Percentiles rank a stretch among this genome's conserved stretches.
phyloP scores from a whole-genome alignment of 306 rosid species.

The Pterocarpus macrocarpus region DNA sequence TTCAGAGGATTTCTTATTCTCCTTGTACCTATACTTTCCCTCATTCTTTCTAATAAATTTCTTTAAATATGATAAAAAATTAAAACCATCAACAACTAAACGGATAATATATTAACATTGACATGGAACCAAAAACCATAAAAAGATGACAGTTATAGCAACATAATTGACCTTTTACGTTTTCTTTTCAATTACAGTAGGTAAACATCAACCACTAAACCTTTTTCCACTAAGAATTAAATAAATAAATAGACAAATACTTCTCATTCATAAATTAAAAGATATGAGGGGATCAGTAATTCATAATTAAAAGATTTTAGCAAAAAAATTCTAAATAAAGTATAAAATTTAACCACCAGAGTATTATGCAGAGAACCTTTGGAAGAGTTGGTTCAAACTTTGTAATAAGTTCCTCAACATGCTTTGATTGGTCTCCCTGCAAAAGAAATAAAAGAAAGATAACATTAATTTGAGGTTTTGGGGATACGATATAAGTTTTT shows the following conservation, averaged over 20 bases:
- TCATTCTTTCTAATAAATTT: slow-evolving; percentile 16
- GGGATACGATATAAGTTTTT: slow-evolving; percentile 28
- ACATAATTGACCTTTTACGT: background rate
- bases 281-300: slow-evolving; percentile 17
- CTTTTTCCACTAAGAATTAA: background rate
- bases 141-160: slow-evolving; percentile 19
- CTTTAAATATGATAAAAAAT: slow-evolving; percentile 5
- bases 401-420: slow-evolving; percentile 71
- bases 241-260: background rate
- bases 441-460: slow-evolving; percentile 45
- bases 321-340: slow-evolving; percentile 11
- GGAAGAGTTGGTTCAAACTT: slow-evolving; percentile 77
- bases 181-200: slow-evolving; percentile 22
- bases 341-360: slow-evolving; percentile 53
- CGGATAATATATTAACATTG: slow-evolving; percentile 18
- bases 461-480: slow-evolving; percentile 7
- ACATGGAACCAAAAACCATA: background rate
- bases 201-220: background rate
- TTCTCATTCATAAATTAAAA: slow-evolving; percentile 7
- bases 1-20: slow-evolving; percentile 2
- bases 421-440: slow-evolving; percentile 72
- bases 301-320: slow-evolving; percentile 3
- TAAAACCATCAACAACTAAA: slow-evolving; percentile 7
- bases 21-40: background rate
- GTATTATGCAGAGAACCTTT: slow-evolving; percentile 73